These are phyloP conservation scores for Xanthoparmelia taractica DNA, from an alignment of 495 filamentous ascomycete genomes.

Conservation along the genomic window DNA sequence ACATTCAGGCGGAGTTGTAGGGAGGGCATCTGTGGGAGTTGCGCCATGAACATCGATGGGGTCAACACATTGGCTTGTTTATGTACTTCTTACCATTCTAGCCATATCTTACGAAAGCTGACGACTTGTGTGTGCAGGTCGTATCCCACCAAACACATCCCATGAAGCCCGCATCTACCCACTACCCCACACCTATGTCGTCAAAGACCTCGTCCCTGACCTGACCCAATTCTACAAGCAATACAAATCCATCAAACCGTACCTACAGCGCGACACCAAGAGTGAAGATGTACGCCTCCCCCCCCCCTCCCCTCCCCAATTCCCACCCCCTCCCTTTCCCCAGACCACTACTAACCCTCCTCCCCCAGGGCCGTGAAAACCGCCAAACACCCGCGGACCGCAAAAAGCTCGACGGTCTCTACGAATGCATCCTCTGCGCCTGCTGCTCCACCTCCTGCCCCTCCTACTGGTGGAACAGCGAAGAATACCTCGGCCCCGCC, in stretches of 20 bases:
- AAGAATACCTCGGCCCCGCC: conserved; percentile 95
- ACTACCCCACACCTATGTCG: conserved; percentile 95
- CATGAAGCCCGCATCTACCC: conserved; percentile 94
- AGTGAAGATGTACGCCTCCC: conserved; percentile 58
- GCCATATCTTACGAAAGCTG: background rate
- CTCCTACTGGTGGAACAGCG: conserved; percentile 98
- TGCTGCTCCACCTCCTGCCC: conserved; percentile 98
- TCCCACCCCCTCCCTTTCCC: no score
- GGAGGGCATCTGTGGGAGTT: conserved; percentile 97
- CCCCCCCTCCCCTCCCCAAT: conserved; percentile 5
- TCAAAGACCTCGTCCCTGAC: conserved; percentile 97
- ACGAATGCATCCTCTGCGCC: conserved; percentile 99
- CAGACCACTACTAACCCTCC: background rate
- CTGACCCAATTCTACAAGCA: conserved; percentile 99
- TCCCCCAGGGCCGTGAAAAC: conserved; percentile 68
- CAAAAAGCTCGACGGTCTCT: conserved; percentile 93
- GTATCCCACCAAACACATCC: conserved; percentile 75
- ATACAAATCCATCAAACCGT: conserved; percentile 99
- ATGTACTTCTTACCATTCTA: conserved; percentile 57
- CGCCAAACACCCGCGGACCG: conserved; percentile 83
- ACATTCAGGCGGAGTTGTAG: conserved; percentile 92
- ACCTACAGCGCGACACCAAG: conserved; percentile 79
- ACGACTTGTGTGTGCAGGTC: conserved; percentile 49
- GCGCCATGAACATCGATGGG: conserved; percentile 99
- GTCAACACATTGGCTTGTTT: conserved; percentile 94